phyloP scores from a whole-genome alignment of 73 alveolate genomes.

The Effrenium voratum region DNA sequence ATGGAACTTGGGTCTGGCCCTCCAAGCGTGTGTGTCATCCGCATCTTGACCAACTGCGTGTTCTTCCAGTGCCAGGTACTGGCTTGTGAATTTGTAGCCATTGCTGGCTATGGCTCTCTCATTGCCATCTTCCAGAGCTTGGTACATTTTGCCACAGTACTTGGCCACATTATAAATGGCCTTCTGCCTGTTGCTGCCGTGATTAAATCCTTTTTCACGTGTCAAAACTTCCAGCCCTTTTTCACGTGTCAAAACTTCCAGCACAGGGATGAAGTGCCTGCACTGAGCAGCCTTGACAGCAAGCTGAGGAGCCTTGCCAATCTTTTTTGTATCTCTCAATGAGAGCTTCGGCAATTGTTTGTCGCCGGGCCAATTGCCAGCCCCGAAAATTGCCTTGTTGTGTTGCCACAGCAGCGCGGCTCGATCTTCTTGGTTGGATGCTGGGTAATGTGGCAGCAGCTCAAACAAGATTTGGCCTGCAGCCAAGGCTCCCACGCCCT shows the following conservation, averaged over 20 bases:
- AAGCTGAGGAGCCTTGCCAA: background rate
- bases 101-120: background rate
- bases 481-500: background rate
- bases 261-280: background rate
- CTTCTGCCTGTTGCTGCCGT: background rate
- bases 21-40: background rate
- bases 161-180: background rate
- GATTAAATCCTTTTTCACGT: background rate
- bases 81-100: background rate
- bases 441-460: background rate
- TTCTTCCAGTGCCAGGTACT: slow-evolving; percentile 3
- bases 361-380: background rate
- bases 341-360: background rate
- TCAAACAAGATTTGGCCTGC: background rate
- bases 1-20: background rate
- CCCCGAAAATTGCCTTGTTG: background rate
- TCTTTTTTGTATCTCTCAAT: background rate
- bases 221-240: too few relatives aligned
- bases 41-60: background rate
- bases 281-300: background rate
- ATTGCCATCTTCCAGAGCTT: background rate
- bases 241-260: background rate
- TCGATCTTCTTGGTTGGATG: background rate
- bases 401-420: background rate
- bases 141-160: background rate